Percentiles rank a stretch among this genome's conserved stretches.
Conservation (phyloP, 2,329 filamentous ascomycete species). For the Curvularia sp. region DNA sequence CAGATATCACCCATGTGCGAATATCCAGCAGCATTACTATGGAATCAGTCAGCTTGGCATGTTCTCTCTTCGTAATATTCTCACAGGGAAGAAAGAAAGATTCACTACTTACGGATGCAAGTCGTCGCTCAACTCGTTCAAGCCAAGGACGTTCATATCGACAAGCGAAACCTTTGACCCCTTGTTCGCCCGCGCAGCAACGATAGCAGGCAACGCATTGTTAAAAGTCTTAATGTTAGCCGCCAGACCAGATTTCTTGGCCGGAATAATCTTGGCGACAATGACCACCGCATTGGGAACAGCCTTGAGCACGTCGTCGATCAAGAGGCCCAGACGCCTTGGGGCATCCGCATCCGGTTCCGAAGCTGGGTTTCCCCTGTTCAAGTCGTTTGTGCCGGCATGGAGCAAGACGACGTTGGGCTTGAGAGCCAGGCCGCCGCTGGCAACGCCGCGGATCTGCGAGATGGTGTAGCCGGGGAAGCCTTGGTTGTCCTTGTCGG, state of each 20-base stretch:
- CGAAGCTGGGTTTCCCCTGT: slow-evolving; percentile 16
- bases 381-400: slow-evolving; percentile 34
- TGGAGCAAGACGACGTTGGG: slow-evolving; percentile 36
- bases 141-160: slow-evolving; percentile 30
- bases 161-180: slow-evolving; percentile 41
- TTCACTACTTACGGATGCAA: slow-evolving; percentile 35
- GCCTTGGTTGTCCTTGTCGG: slow-evolving; percentile 45
- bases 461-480: slow-evolving; percentile 43
- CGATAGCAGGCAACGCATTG: slow-evolving; percentile 33
- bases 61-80: neutral
- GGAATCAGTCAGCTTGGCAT: neutral
- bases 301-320: slow-evolving; percentile 43
- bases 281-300: slow-evolving; percentile 47
- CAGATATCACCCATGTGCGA: slow-evolving; percentile 41
- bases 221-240: slow-evolving; percentile 38
- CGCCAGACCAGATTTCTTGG: slow-evolving; percentile 21
- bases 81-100: neutral
- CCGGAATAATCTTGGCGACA: slow-evolving; percentile 48
- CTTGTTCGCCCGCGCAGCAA: slow-evolving; percentile 24
- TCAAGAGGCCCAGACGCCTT: slow-evolving; percentile 40
- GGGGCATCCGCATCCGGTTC: slow-evolving; percentile 43
- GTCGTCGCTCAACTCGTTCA: slow-evolving; percentile 34
- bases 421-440: slow-evolving; percentile 9
- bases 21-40: slow-evolving; percentile 39
- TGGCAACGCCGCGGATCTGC: slow-evolving; percentile 32